Percentiles rank a stretch among this genome's conserved stretches.
These are phyloP conservation scores for Mycena sanguinolenta DNA, from an alignment of 768 basidiomycete species.

Conservation along the genomic window DNA sequence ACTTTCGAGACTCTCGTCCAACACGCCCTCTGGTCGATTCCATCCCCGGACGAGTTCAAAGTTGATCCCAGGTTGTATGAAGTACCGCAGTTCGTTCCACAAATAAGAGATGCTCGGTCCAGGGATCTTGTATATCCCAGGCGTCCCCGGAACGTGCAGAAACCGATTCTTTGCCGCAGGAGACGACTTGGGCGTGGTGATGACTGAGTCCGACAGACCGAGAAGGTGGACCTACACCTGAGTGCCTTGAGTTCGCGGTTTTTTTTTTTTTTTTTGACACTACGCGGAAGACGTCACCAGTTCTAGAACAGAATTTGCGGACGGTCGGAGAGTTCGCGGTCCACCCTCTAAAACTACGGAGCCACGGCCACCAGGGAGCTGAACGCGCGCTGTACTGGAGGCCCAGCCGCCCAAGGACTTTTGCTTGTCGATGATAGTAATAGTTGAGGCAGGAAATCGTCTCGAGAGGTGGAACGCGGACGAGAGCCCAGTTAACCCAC, in stretches of 20 bases:
- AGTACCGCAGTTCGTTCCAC: slow-evolving; percentile 53
- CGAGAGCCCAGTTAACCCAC: slow-evolving; percentile 85
- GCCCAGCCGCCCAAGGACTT: slow-evolving; percentile 90
- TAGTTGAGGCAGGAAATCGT: slow-evolving; percentile 67
- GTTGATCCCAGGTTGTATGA: slow-evolving; percentile 67
- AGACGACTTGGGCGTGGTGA: slow-evolving; percentile 76
- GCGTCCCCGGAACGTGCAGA: slow-evolving; percentile 66
- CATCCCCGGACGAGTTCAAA: slow-evolving; percentile 67
- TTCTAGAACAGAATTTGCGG: slow-evolving; percentile 79
- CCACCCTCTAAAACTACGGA: slow-evolving; percentile 85
- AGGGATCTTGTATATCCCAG: slow-evolving; percentile 68
- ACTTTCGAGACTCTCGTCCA: slow-evolving; percentile 86
- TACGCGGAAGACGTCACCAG: slow-evolving; percentile 64
- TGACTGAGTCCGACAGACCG: slow-evolving; percentile 66
- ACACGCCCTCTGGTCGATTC: slow-evolving; percentile 54
- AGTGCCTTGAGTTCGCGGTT: slow-evolving; percentile 27
- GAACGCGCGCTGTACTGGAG: slow-evolving; percentile 64
- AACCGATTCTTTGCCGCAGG: slow-evolving; percentile 85
- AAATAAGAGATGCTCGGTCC: slow-evolving; percentile 54
- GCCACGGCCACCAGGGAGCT: slow-evolving; percentile 49
- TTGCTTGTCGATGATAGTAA: slow-evolving; percentile 80
- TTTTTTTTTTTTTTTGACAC: too few species aligned
- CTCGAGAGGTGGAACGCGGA: slow-evolving; percentile 84
- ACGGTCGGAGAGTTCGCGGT: slow-evolving; percentile 88
- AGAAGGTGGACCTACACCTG: slow-evolving; percentile 81